Evolutionary conservation across 495 filamentous ascomycete genomes (phyloP), one percentile per base, ranked within the genome.

Genomic region (Annulohypoxylon stygium): DNA sequence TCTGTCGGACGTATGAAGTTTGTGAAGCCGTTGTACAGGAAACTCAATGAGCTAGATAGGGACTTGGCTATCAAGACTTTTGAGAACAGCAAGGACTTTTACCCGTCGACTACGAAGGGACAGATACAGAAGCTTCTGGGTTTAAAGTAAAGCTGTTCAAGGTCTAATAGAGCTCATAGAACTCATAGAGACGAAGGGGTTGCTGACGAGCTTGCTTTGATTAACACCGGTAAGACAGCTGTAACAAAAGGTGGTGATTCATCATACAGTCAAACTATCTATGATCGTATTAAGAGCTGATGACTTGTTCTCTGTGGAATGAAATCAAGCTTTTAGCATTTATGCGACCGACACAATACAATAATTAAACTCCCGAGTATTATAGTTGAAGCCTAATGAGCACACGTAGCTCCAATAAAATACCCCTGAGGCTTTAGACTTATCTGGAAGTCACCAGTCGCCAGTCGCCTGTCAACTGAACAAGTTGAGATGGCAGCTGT

Each of bases 1-100:
- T 86, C 85, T 14, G 93, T 97, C 69, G 95, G 95, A 4, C 88
- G 96, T 58, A 97, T 99, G 95, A 99, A 99, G 86, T 98, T 95
- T 80, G 94, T 97, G 61, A 86, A 94, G 67, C 92, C 94, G 59
- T 80, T 99, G 79, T 96, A 89, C 83, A 87, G 90, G 70, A 83
- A 87, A 63, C 82, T 98, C 73, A 90, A 90, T 72, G 88, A 89
- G 73, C 86, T 91, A 2, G 91, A 97, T 82, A 84, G 88, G 34
- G 81, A 89, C 33, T 79, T 97, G 76, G 95, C 96, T 7, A 71
- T 93, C 47, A 85, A 88, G 78, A 97, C 95, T 0, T 97, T 97
- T 75, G 85, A 93, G 84, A 91, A 91, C 83, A 90, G 97, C 74
- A 92, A 87, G 72, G 89, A 92, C 58, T 99, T 98, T 75, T 99